Conservation (phyloP, 805 yeast genomes). For the Teunomyces aglyptinius region DNA sequence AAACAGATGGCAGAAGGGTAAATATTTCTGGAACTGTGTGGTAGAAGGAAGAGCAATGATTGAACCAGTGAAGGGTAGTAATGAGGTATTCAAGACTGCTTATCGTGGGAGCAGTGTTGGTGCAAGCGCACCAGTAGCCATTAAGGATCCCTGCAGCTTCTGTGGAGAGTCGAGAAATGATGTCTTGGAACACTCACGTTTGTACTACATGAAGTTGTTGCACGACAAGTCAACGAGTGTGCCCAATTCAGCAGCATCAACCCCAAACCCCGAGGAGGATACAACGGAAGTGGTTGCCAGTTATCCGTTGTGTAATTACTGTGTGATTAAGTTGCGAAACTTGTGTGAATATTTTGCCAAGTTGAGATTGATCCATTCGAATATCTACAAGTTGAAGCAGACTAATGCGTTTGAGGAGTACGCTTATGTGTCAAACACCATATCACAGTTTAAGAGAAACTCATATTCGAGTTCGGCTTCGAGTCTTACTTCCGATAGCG, state of each 20-base stretch:
- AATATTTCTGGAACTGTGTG: constrained; percentile 58
- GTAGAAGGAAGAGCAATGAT: constrained; percentile 79
- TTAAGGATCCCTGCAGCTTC: constrained; percentile 70
- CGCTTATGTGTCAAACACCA: constrained; percentile 15
- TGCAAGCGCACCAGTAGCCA: constrained; percentile 60
- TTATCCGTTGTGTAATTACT: constrained; percentile 78
- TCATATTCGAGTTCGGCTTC: background rate
- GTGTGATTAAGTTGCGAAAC: constrained; percentile 75
- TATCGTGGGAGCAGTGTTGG: constrained; percentile 22
- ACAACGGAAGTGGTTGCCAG: constrained; percentile 31
- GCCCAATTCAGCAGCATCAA: constrained; percentile 10
- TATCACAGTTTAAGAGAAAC: constrained; percentile 28
- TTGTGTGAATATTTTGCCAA: constrained; percentile 82
- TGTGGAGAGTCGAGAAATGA: constrained; percentile 80
- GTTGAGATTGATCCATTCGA: constrained; percentile 56
- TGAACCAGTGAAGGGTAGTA: constrained; percentile 83
- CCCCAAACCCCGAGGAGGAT: constrained; percentile 12
- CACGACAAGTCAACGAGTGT: constrained; percentile 16
- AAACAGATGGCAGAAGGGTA: constrained; percentile 43
- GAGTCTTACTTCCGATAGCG: background rate
- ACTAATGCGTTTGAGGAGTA: constrained; percentile 25
- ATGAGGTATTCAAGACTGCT: constrained; percentile 62
- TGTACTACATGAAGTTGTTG: constrained; percentile 62
- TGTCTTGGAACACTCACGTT: constrained; percentile 71
- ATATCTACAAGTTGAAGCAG: constrained; percentile 56